Evolutionary conservation across 2,329 filamentous ascomycete genomes (phyloP).

Genomic region (Monosporascus cannonballus): DNA sequence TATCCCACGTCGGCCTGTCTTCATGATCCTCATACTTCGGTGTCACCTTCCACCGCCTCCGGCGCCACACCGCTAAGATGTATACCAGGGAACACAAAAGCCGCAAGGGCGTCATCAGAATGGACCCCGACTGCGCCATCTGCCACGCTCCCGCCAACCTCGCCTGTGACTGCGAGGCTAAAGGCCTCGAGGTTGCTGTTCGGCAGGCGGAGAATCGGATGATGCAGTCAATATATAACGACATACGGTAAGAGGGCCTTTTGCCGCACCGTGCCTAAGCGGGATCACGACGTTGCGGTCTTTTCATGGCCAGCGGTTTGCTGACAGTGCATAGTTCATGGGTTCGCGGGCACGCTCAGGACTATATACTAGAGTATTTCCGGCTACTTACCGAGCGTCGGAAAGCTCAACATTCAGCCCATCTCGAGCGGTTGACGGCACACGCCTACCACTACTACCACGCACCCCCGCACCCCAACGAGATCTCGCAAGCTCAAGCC

Average conservation of each 20-base stretch:
- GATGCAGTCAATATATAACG: slow-evolving; percentile 56
- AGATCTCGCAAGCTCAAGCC: slow-evolving; percentile 59
- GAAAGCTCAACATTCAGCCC: slow-evolving; percentile 48
- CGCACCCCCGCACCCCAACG: slow-evolving; percentile 50
- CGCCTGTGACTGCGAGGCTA: slow-evolving; percentile 61
- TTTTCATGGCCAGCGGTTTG: background rate
- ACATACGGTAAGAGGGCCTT: slow-evolving; percentile 50
- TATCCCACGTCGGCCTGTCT: slow-evolving; percentile 19
- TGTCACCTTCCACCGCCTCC: slow-evolving; percentile 20
- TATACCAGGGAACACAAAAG: slow-evolving; percentile 40
- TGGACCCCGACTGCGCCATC: slow-evolving; percentile 66
- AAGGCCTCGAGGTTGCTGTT: slow-evolving; percentile 56
- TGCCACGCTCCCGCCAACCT: slow-evolving; percentile 53
- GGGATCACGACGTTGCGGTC: background rate
- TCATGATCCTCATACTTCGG: slow-evolving; percentile 19
- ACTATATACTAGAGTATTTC: slow-evolving; percentile 63
- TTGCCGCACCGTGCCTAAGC: slow-evolving; percentile 1
- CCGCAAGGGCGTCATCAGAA: slow-evolving; percentile 48
- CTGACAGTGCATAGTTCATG: slow-evolving; percentile 41
- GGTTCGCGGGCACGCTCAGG: slow-evolving; percentile 60
- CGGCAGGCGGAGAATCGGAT: slow-evolving; percentile 57
- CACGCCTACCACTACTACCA: slow-evolving; percentile 54
- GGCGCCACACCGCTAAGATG: slow-evolving; percentile 41
- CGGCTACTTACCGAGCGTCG: slow-evolving; percentile 54
- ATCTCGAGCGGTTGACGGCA: slow-evolving; percentile 49